phyloP scores from a whole-genome alignment of 805 yeast species.

The Yamadazyma kitorensis region DNA sequence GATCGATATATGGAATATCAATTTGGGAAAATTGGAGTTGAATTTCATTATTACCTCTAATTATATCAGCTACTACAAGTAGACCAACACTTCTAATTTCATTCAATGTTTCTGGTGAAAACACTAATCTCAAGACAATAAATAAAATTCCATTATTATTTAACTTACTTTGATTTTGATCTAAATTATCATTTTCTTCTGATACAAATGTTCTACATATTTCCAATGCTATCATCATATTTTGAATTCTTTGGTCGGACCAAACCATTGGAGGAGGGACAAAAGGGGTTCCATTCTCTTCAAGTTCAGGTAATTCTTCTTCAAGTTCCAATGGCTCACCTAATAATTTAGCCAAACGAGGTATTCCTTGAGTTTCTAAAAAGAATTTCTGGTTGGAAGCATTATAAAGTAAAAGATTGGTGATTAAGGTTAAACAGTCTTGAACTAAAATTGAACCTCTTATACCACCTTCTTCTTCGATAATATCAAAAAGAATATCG shows the following conservation, averaged over 20 bases:
- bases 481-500: conserved; percentile 74
- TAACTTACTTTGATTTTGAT: conserved; percentile 58
- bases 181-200: conserved; percentile 67
- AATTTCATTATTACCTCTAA: conserved; percentile 60
- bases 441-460: conserved; percentile 88
- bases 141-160: conserved; percentile 61
- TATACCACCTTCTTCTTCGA: conserved; percentile 84
- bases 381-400: conserved; percentile 88
- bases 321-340: conserved; percentile 47
- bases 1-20: conserved; percentile 91
- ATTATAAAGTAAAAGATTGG: conserved; percentile 73
- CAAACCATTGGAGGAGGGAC: conserved; percentile 50
- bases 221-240: conserved; percentile 64
- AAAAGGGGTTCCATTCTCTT: conserved; percentile 16
- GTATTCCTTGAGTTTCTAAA: conserved; percentile 77
- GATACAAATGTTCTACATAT: conserved; percentile 68
- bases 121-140: conserved; percentile 65
- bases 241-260: conserved; percentile 73
- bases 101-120: conserved; percentile 62
- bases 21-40: conserved; percentile 74
- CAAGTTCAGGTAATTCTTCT: conserved; percentile 11
- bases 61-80: conserved; percentile 72
- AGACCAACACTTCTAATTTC: conserved; percentile 66
- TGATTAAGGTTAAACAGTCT: conserved; percentile 76
- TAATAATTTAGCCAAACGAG: conserved; percentile 59